A percentile compares a stretch with the other conserved stretches of the same genome.
phyloP scores from a whole-genome alignment of 805 yeast species.

The Hanseniaspora meyeri region DNA sequence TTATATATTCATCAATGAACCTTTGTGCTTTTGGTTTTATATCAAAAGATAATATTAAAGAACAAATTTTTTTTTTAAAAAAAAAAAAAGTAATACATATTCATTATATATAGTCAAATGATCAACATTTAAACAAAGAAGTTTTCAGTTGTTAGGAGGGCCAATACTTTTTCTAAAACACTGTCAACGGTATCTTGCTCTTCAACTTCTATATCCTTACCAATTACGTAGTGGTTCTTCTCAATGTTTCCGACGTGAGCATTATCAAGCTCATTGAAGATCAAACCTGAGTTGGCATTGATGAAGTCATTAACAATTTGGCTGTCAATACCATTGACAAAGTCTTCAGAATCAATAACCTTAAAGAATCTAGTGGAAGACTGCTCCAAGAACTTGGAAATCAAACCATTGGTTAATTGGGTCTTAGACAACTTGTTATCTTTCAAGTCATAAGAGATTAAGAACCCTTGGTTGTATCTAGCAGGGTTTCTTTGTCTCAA shows the following conservation, averaged over 20 bases:
- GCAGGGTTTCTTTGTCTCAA: constrained; percentile 90
- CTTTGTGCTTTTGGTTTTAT: too few relatives aligned
- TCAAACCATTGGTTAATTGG: constrained; percentile 68
- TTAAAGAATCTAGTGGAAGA: constrained; percentile 69
- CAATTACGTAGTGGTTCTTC: constrained; percentile 33
- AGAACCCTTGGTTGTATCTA: constrained; percentile 78
- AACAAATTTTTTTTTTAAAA: neutral
- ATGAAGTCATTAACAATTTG: constrained; percentile 32
- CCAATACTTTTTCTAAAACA: constrained; percentile 61
- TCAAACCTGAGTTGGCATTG: constrained; percentile 86
- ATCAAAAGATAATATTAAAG: neutral
- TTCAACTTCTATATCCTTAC: constrained; percentile 41
- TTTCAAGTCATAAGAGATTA: constrained; percentile 41
- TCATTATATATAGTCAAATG: constrained; percentile 15
- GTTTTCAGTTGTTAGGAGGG: constrained; percentile 69
- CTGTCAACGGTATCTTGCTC: constrained; percentile 46
- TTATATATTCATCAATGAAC: too few relatives aligned
- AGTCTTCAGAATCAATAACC: constrained; percentile 49
- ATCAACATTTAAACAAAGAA: constrained; percentile 44
- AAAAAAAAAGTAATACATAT: neutral
- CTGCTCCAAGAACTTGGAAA: constrained; percentile 81
- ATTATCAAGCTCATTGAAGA: constrained; percentile 35
- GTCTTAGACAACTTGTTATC: constrained; percentile 42
- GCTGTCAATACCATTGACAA: constrained; percentile 22
- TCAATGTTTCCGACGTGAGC: constrained; percentile 15